phyloP scores from a whole-genome alignment of 2,329 filamentous ascomycete genomes.

The Aaosphaeria pasadenensis region DNA sequence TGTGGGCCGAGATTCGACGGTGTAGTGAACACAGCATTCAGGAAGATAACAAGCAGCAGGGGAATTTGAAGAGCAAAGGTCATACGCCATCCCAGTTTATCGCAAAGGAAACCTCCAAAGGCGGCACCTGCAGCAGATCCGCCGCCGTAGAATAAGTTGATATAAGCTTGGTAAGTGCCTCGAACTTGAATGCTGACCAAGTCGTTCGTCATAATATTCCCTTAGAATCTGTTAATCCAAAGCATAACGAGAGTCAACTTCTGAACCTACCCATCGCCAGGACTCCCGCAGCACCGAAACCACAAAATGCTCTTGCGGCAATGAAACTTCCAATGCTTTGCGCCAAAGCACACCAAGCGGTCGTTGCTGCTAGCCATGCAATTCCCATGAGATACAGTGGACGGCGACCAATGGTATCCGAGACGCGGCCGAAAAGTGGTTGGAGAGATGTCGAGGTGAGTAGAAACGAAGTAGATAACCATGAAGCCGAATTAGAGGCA shows the following conservation, averaged over 20 bases:
- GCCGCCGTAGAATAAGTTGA: constrained; percentile 61
- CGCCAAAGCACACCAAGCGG: constrained; percentile 67
- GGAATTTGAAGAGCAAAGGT: constrained; percentile 58
- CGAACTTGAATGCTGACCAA: constrained; percentile 70
- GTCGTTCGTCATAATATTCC: constrained; percentile 68
- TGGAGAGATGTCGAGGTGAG: constrained; percentile 75
- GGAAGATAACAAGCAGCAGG: constrained; percentile 44
- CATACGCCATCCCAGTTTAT: constrained; percentile 71
- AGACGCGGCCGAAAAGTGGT: constrained; percentile 70
- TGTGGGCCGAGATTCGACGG: constrained; percentile 47
- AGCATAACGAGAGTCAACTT: neutral
- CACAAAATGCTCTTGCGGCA: constrained; percentile 66
- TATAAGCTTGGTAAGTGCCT: constrained; percentile 70
- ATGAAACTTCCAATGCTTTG: constrained; percentile 68
- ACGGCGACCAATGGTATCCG: constrained; percentile 70
- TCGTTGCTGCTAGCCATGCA: constrained; percentile 62
- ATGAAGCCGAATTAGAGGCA: constrained; percentile 74
- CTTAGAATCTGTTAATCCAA: constrained; percentile 4
- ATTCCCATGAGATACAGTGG: constrained; percentile 63
- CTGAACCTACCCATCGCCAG: constrained; percentile 56
- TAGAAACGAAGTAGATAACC: constrained; percentile 77
- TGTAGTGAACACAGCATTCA: constrained; percentile 43
- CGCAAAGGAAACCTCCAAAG: constrained; percentile 67
- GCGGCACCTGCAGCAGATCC: constrained; percentile 59
- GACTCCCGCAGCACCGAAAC: constrained; percentile 69